These are phyloP conservation scores for Chlamydomonas reinhardtii DNA, from an alignment of 163 green algal species.

Conservation along the genomic window DNA sequence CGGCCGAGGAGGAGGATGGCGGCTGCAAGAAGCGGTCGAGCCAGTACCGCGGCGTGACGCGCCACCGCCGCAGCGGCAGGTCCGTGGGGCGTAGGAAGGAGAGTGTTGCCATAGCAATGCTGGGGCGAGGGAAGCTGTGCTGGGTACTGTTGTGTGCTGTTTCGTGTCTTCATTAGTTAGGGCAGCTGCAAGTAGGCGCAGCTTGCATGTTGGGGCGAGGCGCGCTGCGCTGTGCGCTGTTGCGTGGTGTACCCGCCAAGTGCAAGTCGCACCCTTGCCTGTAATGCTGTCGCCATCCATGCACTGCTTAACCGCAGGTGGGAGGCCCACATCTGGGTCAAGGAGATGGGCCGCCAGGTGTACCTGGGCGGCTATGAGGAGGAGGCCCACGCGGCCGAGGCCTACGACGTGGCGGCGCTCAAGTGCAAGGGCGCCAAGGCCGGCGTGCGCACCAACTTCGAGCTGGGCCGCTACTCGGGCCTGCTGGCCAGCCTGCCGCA, in stretches of 20 bases:
- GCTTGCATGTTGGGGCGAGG: no score
- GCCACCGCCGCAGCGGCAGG: slow-evolving; percentile 55
- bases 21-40: slow-evolving; percentile 34
- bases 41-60: slow-evolving; percentile 48
- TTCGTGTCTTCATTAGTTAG: no score
- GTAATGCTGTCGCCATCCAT: no score
- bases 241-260: no score
- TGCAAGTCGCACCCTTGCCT: no score
- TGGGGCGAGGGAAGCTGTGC: no score
- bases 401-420: slow-evolving; percentile 88
- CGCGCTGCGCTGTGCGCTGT: no score
- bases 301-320: no score
- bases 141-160: no score
- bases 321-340: slow-evolving; percentile 82
- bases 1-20: background rate
- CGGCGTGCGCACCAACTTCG: slow-evolving; percentile 49
- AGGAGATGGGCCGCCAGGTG: slow-evolving; percentile 78
- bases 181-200: no score
- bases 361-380: slow-evolving; percentile 89
- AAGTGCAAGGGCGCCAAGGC: slow-evolving; percentile 88
- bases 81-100: no score
- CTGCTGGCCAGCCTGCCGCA: slow-evolving; percentile 81
- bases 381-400: slow-evolving; percentile 94
- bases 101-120: no score
- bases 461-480: slow-evolving; percentile 73